Evolutionary conservation across 306 rosid species (phyloP).

Genomic region (Malus asiatica): DNA sequence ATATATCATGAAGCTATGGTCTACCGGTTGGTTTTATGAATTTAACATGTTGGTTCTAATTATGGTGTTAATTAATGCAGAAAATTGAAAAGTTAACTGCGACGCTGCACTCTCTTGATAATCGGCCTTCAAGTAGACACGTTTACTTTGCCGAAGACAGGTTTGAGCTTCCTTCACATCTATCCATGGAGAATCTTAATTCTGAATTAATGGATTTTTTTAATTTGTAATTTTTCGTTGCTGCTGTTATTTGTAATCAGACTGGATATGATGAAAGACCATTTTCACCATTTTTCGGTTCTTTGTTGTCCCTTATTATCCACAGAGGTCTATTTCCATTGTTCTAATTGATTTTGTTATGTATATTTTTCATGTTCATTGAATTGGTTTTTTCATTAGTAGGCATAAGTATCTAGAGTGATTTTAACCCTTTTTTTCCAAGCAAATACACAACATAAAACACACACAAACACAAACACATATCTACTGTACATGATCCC

Average conservation of each 20-base stretch:
- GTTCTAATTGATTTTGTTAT: background rate
- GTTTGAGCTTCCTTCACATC: conserved; percentile 23
- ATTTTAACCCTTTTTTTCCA: background rate
- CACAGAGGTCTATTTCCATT: no score
- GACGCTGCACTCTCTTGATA: conserved; percentile 47
- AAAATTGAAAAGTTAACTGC: conserved; percentile 71
- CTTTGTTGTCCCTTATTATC: background rate
- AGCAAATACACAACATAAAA: background rate
- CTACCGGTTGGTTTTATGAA: background rate
- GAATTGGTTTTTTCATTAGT: background rate
- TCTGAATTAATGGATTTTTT: no score
- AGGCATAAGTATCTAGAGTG: background rate
- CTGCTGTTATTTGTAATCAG: background rate
- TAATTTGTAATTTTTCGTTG: no score
- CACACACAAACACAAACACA: background rate
- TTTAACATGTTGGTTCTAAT: background rate
- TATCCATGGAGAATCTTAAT: no score
- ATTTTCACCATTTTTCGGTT: background rate
- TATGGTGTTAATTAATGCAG: conserved; percentile 30
- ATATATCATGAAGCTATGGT: conserved; percentile 1
- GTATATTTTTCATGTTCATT: background rate
- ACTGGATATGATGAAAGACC: background rate
- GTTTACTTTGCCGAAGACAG: conserved; percentile 71
- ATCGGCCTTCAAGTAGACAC: conserved; percentile 39
- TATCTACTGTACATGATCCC: background rate